A percentile compares a stretch with the other conserved stretches of the same genome.
Evolutionary conservation across 148 eudicot genomes (phyloP).

Genomic region (Linanthus parryae): DNA sequence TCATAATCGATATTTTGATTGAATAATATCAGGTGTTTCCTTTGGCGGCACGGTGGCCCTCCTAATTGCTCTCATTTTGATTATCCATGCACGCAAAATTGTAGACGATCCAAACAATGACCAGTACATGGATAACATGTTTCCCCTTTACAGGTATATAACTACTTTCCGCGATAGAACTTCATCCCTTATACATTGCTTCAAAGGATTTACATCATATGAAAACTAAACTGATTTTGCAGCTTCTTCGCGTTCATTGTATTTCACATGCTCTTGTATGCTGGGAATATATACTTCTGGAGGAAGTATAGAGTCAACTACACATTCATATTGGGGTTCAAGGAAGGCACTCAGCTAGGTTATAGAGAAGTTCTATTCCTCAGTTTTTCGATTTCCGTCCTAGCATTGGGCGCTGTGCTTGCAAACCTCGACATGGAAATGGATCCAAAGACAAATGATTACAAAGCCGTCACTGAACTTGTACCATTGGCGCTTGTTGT

Average conservation of each 20-base stretch:
- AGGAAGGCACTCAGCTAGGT: constrained; percentile 31
- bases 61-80: too few species aligned
- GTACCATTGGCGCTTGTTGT: constrained; percentile 27
- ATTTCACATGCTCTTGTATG: constrained; percentile 37
- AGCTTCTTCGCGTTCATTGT: constrained; percentile 36
- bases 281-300: constrained; percentile 34
- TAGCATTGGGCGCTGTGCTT: constrained; percentile 26
- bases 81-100: too few species aligned
- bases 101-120: too few species aligned
- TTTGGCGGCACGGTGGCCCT: too few species aligned
- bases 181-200: too few species aligned
- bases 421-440: constrained; percentile 40
- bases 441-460: constrained; percentile 27
- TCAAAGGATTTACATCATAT: too few species aligned
- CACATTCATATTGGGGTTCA: constrained; percentile 33
- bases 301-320: constrained; percentile 35
- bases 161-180: too few species aligned
- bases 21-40: too few species aligned
- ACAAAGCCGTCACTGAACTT: constrained; percentile 21
- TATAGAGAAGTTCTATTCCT: constrained; percentile 32
- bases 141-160: too few species aligned
- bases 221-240: too few species aligned
- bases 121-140: too few species aligned
- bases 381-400: constrained; percentile 26
- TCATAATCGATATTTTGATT: too few species aligned